Evolutionary conservation across 495 filamentous ascomycete species (phyloP).

Genomic region (Rostrohypoxylon terebratum): DNA sequence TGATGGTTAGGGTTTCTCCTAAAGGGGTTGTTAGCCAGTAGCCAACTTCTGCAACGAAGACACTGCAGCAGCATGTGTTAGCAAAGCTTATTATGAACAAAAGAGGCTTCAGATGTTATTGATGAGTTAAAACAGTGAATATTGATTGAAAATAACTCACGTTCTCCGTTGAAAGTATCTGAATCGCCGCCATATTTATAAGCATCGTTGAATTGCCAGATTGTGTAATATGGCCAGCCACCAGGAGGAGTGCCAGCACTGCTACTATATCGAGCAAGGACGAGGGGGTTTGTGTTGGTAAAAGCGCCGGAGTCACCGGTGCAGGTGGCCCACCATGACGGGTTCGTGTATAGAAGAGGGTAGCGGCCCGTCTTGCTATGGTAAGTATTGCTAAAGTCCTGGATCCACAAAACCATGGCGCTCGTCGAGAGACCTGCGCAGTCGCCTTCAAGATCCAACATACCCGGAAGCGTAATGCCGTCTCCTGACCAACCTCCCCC

Average conservation of each 20-base stretch:
- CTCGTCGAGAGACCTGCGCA: slow-evolving; percentile 66
- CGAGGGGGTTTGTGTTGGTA: slow-evolving; percentile 63
- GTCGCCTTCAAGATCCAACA: slow-evolving; percentile 72
- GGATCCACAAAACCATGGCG: slow-evolving; percentile 71
- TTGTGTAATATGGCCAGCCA: slow-evolving; percentile 69
- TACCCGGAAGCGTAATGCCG: slow-evolving; percentile 72
- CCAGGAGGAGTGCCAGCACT: slow-evolving; percentile 65
- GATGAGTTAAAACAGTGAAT: not conserved
- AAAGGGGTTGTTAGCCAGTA: not conserved
- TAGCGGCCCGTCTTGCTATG: slow-evolving; percentile 62
- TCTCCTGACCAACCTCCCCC: slow-evolving; percentile 73
- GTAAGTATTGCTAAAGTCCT: slow-evolving; percentile 69
- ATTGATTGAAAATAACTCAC: slow-evolving; percentile 20
- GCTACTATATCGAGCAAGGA: slow-evolving; percentile 66
- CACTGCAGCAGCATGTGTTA: slow-evolving; percentile 20
- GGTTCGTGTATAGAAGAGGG: slow-evolving; percentile 71
- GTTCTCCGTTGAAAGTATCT: slow-evolving; percentile 64
- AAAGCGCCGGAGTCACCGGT: slow-evolving; percentile 69
- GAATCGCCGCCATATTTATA: slow-evolving; percentile 65
- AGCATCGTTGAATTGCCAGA: slow-evolving; percentile 68
- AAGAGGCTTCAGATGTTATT: not conserved
- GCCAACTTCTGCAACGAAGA: slow-evolving; percentile 31
- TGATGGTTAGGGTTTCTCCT: not conserved
- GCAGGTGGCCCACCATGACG: slow-evolving; percentile 72
- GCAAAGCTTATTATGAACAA: not conserved